Evolutionary conservation across 345 rosid genomes (phyloP).

Genomic region (Gossypium raimondii): DNA sequence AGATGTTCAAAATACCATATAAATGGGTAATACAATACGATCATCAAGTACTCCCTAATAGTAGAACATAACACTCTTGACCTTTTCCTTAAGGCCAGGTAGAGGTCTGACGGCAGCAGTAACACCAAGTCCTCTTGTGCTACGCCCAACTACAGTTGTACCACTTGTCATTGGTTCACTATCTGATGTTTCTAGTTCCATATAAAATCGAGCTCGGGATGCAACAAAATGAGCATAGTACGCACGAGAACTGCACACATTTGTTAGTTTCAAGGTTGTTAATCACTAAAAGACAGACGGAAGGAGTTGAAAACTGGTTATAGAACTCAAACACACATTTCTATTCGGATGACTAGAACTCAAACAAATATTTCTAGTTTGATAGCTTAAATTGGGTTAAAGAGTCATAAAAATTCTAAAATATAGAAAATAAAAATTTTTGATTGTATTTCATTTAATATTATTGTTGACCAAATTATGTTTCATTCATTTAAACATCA

Average conservation of each 20-base stretch:
- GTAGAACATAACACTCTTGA: slow-evolving; percentile 92
- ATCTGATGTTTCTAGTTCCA: slow-evolving; percentile 96
- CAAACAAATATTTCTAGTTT: too few species aligned
- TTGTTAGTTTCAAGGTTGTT: background rate
- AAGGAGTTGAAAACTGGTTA: too few species aligned
- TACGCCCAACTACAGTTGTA: slow-evolving; percentile 35
- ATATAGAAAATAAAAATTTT: too few species aligned
- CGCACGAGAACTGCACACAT: slow-evolving; percentile 76
- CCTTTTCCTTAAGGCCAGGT: slow-evolving; percentile 79
- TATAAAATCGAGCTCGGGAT: slow-evolving; percentile 87
- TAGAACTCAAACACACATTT: too few species aligned
- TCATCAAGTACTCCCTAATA: slow-evolving; percentile 29
- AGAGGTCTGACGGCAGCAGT: slow-evolving; percentile 71
- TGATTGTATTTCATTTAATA: too few species aligned
- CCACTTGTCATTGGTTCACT: slow-evolving; percentile 92
- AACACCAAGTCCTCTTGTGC: slow-evolving; percentile 49
- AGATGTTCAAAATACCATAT: background rate
- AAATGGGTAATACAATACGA: too few species aligned
- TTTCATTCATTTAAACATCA: too few species aligned
- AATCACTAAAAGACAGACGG: background rate
- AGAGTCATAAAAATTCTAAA: too few species aligned
- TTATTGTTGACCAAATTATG: too few species aligned
- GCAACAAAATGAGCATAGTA: slow-evolving; percentile 97
- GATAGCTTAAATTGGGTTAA: too few species aligned
- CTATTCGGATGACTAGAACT: background rate